Percentiles rank a stretch among this genome's conserved stretches.
phyloP scores from a whole-genome alignment of 352 stramenopile species.

The Pythium utonaiense region DNA sequence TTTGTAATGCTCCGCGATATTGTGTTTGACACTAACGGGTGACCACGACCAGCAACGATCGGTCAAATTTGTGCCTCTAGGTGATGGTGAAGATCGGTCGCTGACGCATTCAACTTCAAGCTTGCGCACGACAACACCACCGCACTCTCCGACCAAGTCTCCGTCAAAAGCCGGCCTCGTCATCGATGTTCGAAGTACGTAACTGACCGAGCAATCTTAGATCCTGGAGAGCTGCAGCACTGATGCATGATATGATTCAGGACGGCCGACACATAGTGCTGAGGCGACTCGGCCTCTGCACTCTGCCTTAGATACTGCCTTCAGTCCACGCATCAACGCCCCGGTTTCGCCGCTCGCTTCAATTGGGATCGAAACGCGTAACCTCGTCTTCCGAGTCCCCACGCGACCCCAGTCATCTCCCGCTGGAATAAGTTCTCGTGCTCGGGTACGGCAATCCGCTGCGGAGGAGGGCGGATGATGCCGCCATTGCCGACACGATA shows the following conservation, averaged over 20 bases:
- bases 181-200: slow-evolving; percentile 15
- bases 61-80: slow-evolving; percentile 37
- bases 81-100: slow-evolving; percentile 30
- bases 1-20: too few species aligned
- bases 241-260: background rate
- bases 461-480: too few species aligned
- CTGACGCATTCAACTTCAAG: slow-evolving; percentile 35
- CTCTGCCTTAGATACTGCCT: background rate
- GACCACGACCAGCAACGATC: slow-evolving; percentile 37
- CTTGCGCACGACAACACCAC: background rate
- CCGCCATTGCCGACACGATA: too few species aligned
- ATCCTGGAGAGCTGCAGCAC: background rate
- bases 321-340: background rate
- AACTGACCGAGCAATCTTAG: background rate
- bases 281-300: slow-evolving; percentile 6
- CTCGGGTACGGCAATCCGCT: background rate
- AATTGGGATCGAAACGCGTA: background rate
- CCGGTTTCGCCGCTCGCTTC: background rate
- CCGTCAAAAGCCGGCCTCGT: slow-evolving; percentile 5
- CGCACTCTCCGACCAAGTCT: slow-evolving; percentile 12
- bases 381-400: slow-evolving; percentile 14
- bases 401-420: slow-evolving; percentile 51
- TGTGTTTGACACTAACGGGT: too few species aligned
- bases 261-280: slow-evolving; percentile 20
- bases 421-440: slow-evolving; percentile 10